These are phyloP conservation scores for Vicia sativa DNA, from an alignment of 306 rosid genomes.

Conservation along the genomic window DNA sequence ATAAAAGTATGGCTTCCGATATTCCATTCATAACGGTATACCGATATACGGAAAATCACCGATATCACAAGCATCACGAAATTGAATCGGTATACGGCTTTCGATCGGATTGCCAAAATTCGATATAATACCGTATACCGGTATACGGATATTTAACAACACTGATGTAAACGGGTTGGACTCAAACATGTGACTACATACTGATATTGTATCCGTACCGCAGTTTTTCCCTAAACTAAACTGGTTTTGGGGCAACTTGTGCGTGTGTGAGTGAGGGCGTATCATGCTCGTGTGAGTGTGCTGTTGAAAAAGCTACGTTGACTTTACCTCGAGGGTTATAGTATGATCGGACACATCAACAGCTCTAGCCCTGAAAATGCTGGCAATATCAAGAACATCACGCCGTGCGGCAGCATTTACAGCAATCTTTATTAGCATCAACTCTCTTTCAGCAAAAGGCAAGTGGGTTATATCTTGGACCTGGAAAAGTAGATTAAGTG, in stretches of 20 bases:
- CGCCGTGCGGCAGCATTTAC: slow-evolving; percentile 80
- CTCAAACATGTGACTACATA: slow-evolving; percentile 5
- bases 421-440: slow-evolving; percentile 82
- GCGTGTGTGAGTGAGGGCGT: too few species aligned
- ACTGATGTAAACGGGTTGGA: background rate
- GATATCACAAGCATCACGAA: too few species aligned
- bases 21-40: too few species aligned
- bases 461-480: slow-evolving; percentile 75
- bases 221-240: slow-evolving; percentile 18
- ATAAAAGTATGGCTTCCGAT: too few species aligned
- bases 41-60: too few species aligned
- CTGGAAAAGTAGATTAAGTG: slow-evolving; percentile 41
- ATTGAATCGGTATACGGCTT: too few species aligned
- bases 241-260: slow-evolving; percentile 9
- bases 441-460: slow-evolving; percentile 87
- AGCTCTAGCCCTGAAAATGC: slow-evolving; percentile 79
- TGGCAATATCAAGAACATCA: slow-evolving; percentile 85
- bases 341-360: slow-evolving; percentile 88
- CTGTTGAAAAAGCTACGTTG: slow-evolving; percentile 22
- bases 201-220: background rate
- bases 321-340: slow-evolving; percentile 77
- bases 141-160: too few species aligned
- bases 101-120: too few species aligned
- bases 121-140: too few species aligned
- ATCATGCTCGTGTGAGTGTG: background rate